These are phyloP conservation scores for Phytophthora kernoviae DNA, from an alignment of 352 stramenopile species.

Conservation along the genomic window DNA sequence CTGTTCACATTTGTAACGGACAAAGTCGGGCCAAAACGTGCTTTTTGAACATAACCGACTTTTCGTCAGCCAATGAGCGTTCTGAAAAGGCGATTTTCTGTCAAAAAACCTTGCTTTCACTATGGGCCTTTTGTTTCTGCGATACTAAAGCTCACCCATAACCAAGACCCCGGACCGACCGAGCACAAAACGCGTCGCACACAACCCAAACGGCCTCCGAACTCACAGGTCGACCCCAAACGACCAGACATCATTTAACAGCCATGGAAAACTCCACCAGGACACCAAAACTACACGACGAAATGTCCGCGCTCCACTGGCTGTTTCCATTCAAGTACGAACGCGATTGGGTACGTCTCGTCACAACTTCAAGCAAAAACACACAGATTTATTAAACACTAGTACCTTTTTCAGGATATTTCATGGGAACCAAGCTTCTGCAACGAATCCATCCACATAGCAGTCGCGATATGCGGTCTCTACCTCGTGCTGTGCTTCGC, in stretches of 20 bases:
- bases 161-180: not conserved
- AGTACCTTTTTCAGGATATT: constrained; percentile 45
- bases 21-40: not conserved
- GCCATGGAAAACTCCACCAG: constrained; percentile 30
- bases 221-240: too few species aligned
- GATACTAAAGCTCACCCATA: constrained; percentile 1
- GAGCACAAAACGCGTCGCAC: constrained; percentile 26
- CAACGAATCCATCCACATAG: constrained; percentile 63
- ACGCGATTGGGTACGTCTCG: constrained; percentile 61
- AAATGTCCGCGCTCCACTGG: constrained; percentile 56
- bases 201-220: constrained; percentile 35
- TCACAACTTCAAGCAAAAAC: not conserved
- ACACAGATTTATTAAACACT: not conserved
- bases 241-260: too few species aligned
- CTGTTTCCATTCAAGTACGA: constrained; percentile 80
- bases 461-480: constrained; percentile 57
- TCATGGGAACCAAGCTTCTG: constrained; percentile 76
- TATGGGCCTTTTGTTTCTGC: not conserved
- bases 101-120: too few species aligned
- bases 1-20: not conserved
- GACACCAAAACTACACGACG: constrained; percentile 44
- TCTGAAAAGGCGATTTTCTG: too few species aligned
- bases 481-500: constrained; percentile 84
- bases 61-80: not conserved
- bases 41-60: not conserved